Evolutionary conservation across 2,329 filamentous ascomycete species (phyloP), one percentile per base, ranked within the genome.

Genomic region (Epichloe sylvatica): DNA sequence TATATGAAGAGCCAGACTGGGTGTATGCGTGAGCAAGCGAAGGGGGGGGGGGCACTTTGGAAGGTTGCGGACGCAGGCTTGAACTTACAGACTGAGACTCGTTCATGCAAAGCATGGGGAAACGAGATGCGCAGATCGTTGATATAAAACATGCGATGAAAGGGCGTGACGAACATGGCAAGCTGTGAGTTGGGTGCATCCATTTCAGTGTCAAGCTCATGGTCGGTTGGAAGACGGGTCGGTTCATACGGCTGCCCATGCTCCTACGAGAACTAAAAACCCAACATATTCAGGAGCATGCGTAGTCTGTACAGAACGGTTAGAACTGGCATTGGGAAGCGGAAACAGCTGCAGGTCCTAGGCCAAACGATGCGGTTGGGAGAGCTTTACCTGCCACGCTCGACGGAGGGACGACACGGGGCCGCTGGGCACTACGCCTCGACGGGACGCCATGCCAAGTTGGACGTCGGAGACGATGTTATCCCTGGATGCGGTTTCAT

Each of bases 111-210:
- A 21, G 92, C 88, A 67, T 94, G 85, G 0, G 92, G 92, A 61
- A 84, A 96, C 55, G 87, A 83, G 52, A 97, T 88, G 46, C 80
- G 73, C 23, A 86, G 76, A 63, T 97, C 88, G 63, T 89, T 85
- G 54, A 97, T 77, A 55, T 80, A 85, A 70, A 98, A 97, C 80
- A 96, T 85, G 68, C 87, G 88, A 65, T 97, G 89, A 64, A 97
- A 97, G 0, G 92, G 92, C 53, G 83, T 81, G 58, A 86, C 76
- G 44, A 66, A 61, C 15, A 60, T 45, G 25, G 57, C 56, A 45
- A 60, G 59, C 65, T 66, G 17, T 3, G 25, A n/a, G 5, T 25
- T 12, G 45, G 21, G 35, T 34, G 17, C 30, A 33, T 55, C 57
- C 57, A 51, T 13, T 36, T 21, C 13, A 25, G 39, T 34, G 33